A percentile compares a stretch with the other conserved stretches of the same genome.
Evolutionary conservation across 1,284 basidiomycete species (phyloP).

Genomic region (Cryptococcus sp.): DNA sequence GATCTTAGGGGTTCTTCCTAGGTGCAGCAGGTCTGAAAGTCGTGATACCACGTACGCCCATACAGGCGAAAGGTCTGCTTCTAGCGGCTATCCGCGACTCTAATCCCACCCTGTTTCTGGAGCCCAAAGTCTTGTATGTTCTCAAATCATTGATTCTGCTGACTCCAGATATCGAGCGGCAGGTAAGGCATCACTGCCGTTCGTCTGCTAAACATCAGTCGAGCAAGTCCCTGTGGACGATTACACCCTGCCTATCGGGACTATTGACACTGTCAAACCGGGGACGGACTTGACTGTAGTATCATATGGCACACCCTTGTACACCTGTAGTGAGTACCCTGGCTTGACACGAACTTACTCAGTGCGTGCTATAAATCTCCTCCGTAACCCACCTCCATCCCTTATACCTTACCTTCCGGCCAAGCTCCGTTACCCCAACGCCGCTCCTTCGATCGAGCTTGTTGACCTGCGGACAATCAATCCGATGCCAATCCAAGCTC

Average conservation of each 20-base stretch:
- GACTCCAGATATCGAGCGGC: constrained; percentile 32
- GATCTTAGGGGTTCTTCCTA: constrained; percentile 70
- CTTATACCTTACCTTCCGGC: constrained; percentile 67
- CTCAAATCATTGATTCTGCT: neutral
- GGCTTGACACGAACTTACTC: neutral
- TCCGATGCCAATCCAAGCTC: constrained; percentile 78
- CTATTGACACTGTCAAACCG: constrained; percentile 67
- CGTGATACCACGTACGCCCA: constrained; percentile 85
- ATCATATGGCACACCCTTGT: constrained; percentile 87
- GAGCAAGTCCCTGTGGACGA: constrained; percentile 90
- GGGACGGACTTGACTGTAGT: constrained; percentile 83
- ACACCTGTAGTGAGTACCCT: constrained; percentile 67
- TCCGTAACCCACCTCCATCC: constrained; percentile 56
- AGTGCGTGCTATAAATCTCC: constrained; percentile 42
- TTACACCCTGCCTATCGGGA: constrained; percentile 71
- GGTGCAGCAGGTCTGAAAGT: constrained; percentile 87
- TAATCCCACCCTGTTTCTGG: constrained; percentile 90
- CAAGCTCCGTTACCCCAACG: constrained; percentile 62
- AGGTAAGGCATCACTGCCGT: constrained; percentile 10
- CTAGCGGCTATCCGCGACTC: constrained; percentile 81
- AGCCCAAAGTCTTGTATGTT: constrained; percentile 63
- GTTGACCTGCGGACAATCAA: constrained; percentile 87
- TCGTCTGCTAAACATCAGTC: constrained; percentile 51
- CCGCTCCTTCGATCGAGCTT: constrained; percentile 60
- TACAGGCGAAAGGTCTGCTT: constrained; percentile 89